phyloP scores from a whole-genome alignment of 352 stramenopile genomes.

The Pythium sp. region DNA sequence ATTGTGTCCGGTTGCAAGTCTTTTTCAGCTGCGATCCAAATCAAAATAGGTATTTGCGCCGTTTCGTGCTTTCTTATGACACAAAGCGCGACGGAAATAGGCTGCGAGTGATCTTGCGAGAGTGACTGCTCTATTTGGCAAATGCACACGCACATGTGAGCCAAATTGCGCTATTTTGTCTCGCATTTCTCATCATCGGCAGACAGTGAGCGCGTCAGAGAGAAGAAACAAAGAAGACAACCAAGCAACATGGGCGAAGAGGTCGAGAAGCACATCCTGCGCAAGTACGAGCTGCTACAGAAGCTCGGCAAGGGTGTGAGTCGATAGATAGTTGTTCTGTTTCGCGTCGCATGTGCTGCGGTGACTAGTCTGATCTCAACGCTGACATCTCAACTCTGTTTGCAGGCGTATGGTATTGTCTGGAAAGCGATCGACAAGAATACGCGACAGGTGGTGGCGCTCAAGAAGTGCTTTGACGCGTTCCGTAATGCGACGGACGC shows the following conservation, averaged over 20 bases:
- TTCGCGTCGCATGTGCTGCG: background rate
- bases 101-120: background rate
- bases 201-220: background rate
- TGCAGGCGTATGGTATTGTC: conserved; percentile 93
- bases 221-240: background rate
- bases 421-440: conserved; percentile 96
- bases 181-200: conserved; percentile 1
- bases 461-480: conserved; percentile 97
- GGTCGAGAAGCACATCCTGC: conserved; percentile 91
- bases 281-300: conserved; percentile 92
- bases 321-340: conserved; percentile 8
- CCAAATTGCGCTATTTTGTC: background rate
- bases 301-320: conserved; percentile 91
- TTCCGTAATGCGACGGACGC: conserved; percentile 95
- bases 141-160: background rate
- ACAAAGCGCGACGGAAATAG: background rate
- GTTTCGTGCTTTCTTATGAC: background rate
- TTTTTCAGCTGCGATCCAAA: background rate
- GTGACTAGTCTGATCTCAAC: conserved; percentile 1
- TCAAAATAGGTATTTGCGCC: background rate
- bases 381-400: background rate
- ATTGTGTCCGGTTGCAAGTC: background rate
- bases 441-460: conserved; percentile 84
- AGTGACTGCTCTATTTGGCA: background rate
- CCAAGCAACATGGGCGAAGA: conserved; percentile 84